These are phyloP conservation scores for Apocynum venetum DNA, from an alignment of 257 asterid species.

Conservation along the genomic window DNA sequence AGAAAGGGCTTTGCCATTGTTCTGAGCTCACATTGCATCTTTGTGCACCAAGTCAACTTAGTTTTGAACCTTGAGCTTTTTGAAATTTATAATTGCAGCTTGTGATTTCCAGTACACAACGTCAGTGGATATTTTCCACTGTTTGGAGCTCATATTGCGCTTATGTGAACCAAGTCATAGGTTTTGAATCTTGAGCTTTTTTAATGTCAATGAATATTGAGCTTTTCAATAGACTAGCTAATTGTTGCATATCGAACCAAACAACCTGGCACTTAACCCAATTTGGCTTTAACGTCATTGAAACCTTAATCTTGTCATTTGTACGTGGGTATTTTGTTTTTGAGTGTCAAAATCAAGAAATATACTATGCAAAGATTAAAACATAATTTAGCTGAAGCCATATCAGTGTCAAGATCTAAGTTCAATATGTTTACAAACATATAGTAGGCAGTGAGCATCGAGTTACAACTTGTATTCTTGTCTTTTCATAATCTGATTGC, in stretches of 20 bases:
- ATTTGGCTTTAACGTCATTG: too few species aligned
- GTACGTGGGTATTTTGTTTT: neutral
- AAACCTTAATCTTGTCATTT: too few species aligned
- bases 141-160: too few species aligned
- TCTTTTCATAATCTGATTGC: neutral
- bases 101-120: neutral
- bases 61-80: neutral
- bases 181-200: too few species aligned
- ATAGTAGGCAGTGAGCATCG: neutral
- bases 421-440: conserved; percentile 32
- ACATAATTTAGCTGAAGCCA: neutral
- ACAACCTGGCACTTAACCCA: too few species aligned
- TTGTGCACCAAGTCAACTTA: neutral
- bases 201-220: too few species aligned
- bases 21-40: neutral
- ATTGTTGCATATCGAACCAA: too few species aligned
- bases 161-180: neutral
- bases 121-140: neutral
- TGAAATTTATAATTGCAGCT: neutral
- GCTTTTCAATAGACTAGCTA: too few species aligned
- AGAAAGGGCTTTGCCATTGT: neutral
- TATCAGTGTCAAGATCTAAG: neutral
- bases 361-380: too few species aligned
- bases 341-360: neutral
- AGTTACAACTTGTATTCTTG: neutral